phyloP scores from a whole-genome alignment of 164 flowering plant species.

The Kingdonia uniflora region DNA sequence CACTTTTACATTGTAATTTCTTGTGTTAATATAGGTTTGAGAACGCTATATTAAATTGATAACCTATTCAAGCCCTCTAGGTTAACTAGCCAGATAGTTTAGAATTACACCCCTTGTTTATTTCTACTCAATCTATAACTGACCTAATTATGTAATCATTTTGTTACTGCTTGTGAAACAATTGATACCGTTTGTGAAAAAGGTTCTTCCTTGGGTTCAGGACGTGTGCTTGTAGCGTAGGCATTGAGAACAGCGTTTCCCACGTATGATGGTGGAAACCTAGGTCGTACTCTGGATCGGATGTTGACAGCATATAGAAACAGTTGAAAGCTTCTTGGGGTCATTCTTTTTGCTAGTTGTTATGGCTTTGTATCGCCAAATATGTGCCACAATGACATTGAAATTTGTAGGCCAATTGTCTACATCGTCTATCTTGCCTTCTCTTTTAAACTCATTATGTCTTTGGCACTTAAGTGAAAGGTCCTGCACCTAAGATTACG shows the following conservation, averaged over 20 bases:
- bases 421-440: slow-evolving; percentile 18
- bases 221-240: slow-evolving; percentile 30
- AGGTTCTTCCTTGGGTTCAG: slow-evolving; percentile 33
- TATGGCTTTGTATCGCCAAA: slow-evolving; percentile 65
- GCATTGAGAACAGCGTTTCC: slow-evolving; percentile 63
- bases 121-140: slow-evolving; percentile 67
- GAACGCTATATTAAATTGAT: too few relatives aligned
- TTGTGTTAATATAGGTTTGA: too few relatives aligned
- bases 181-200: slow-evolving; percentile 32
- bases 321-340: slow-evolving; percentile 21
- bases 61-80: too few relatives aligned
- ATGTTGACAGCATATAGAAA: slow-evolving; percentile 62
- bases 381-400: slow-evolving; percentile 44
- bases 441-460: slow-evolving; percentile 36
- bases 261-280: slow-evolving; percentile 36
- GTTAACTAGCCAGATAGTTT: too few relatives aligned
- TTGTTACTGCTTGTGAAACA: slow-evolving; percentile 39
- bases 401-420: slow-evolving; percentile 25
- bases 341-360: not conserved
- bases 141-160: slow-evolving; percentile 71
- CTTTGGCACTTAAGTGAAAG: slow-evolving; percentile 26
- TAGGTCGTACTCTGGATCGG: slow-evolving; percentile 39
- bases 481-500: slow-evolving; percentile 36
- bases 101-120: slow-evolving; percentile 42
- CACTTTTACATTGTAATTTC: too few relatives aligned